Evolutionary conservation across 139 green algal species (phyloP).

Genomic region (Chlamydomonas asymmetrica): DNA sequence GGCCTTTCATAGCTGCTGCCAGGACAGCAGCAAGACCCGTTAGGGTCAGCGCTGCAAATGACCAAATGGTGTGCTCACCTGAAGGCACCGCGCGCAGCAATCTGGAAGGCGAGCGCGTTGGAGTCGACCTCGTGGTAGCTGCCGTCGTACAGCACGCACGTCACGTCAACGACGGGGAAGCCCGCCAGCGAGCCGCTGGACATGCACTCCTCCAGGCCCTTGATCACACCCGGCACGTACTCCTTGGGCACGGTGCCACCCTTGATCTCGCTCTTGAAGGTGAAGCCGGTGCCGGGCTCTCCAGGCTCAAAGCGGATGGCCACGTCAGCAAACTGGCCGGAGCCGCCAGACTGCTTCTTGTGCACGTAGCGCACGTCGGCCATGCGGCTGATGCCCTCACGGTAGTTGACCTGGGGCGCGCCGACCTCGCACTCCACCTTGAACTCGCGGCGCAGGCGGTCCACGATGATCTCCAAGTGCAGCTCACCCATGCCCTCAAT

Average conservation of each 20-base stretch:
- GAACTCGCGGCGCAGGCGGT: conserved; percentile 95
- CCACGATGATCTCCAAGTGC: conserved; percentile 99
- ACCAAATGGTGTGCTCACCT: conserved; percentile 8
- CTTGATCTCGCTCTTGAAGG: conserved; percentile 97
- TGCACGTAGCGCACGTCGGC: conserved; percentile 89
- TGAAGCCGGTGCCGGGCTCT: conserved; percentile 92
- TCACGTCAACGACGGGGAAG: conserved; percentile 96
- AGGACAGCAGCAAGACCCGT: conserved; percentile 45
- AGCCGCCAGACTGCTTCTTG: conserved; percentile 99
- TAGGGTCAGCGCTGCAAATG: background rate
- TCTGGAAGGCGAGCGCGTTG: conserved; percentile 96
- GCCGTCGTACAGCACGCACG: conserved; percentile 86
- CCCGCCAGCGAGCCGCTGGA: conserved; percentile 82
- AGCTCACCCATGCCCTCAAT: conserved; percentile 99
- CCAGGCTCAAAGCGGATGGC: conserved; percentile 94
- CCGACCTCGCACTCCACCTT: conserved; percentile 95
- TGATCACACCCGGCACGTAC: conserved; percentile 96
- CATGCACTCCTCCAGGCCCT: conserved; percentile 97
- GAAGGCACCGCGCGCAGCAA: conserved; percentile 85
- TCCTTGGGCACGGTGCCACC: conserved; percentile 95
- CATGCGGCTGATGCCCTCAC: conserved; percentile 87
- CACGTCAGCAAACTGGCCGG: conserved; percentile 97
- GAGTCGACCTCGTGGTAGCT: conserved; percentile 99
- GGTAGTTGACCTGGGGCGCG: conserved; percentile 97
- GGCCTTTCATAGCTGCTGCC: too few species aligned